These are phyloP conservation scores for Hansenula lynferdii DNA, from an alignment of 1,139 yeast genomes.

Conservation along the genomic window DNA sequence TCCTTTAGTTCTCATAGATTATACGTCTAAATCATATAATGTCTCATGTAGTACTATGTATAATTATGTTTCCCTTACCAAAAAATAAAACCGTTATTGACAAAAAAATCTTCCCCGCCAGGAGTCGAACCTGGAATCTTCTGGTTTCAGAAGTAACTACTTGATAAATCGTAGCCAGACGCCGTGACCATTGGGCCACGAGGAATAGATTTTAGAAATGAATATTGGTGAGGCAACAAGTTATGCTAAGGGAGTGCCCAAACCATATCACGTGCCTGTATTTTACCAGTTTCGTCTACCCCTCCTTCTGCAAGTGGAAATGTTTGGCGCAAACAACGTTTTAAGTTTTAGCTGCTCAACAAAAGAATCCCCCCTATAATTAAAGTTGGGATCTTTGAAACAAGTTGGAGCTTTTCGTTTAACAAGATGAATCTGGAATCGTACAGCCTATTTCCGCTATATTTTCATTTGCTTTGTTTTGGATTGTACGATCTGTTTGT, in stretches of 20 bases:
- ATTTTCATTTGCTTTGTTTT: too few species aligned
- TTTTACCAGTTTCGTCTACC: neutral
- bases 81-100: too few species aligned
- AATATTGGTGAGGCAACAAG: neutral
- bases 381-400: neutral
- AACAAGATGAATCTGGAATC: too few species aligned
- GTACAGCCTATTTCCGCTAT: too few species aligned
- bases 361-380: neutral
- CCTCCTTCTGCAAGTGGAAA: neutral
- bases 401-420: too few species aligned
- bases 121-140: slow-evolving; percentile 95
- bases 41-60: too few species aligned
- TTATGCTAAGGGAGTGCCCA: neutral
- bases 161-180: slow-evolving; percentile 64
- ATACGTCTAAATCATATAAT: too few species aligned
- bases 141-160: slow-evolving; percentile 63
- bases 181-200: slow-evolving; percentile 88
- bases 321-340: neutral
- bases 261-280: neutral
- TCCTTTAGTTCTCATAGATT: too few species aligned
- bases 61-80: too few species aligned
- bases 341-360: neutral
- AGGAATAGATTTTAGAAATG: slow-evolving; percentile 37
- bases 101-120: slow-evolving; percentile 83
- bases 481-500: too few species aligned